Evolutionary conservation across 2,329 filamentous ascomycete species (phyloP), one percentile per base, ranked within the genome.

Genomic region (Colletotrichum chlorophyti): DNA sequence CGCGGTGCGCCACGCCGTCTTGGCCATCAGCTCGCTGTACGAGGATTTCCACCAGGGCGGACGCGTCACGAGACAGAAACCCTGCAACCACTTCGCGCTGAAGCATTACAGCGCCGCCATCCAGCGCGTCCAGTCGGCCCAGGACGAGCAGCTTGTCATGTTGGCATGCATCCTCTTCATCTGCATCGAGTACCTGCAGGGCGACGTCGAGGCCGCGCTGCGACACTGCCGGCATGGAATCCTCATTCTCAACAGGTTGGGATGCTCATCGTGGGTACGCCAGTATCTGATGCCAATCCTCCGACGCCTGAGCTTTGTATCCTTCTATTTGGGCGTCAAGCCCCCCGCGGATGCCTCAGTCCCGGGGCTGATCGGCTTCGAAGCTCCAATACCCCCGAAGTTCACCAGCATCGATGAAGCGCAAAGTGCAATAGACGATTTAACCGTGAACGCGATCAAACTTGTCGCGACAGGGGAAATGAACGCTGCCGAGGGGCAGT

Each of bases 121-220:
- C 27, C 43, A 45, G 15, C 43, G 50, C n/a, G 49, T 60, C 14
- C 68, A 70, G 35, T 66, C 70, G 4, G 69, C 74, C 12, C 27
- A 41, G 17, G 55, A 55, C 42, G 45, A 61, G 61, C 31, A 65
- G 65, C 3, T 74, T 0, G 70, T 71, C 0, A 64, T 83, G 15
- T 69, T 82, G 4, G 77, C 76, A 9, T 83, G 80, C 60, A 67
- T 82, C 0, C 68, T 84, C 17, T 82, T 83, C 58, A 77, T 81
- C 17, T 82, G 80, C 61, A 76, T 84, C 46, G 83, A 84, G 65
- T 81, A 81, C 61, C 71, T 84, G 48, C 79, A 79, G 35, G 78
- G 79, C 32, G 77, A 83, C 57, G 35, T 62, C 15, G 76, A 79
- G 40, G 67, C 69, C 7, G 74, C 75, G 4, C 15, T 58, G 21